Base-by-base conservation (phyloP, 257 asterid genomes). In the Primulina huaijiensis region DNA sequence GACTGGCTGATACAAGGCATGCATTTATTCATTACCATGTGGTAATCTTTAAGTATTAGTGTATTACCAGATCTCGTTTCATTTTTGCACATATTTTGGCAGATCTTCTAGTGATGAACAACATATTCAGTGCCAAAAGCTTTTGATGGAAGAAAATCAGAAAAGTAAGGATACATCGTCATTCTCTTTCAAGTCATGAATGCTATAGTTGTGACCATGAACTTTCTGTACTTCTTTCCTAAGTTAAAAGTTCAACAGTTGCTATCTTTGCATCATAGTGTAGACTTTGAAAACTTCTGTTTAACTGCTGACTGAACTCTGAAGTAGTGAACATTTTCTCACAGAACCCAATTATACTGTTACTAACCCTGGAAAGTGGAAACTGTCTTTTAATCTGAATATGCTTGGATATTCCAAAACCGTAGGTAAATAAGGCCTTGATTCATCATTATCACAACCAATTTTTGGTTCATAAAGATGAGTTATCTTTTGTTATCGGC, bases 31-130 rank as follows among this genome's bases (percentile, higher is more conserved):
- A 10, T 75, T 46, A 46, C 19, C 55, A 46, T 7, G 0, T 40
- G 17, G 19, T 63, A 3, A 62, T 69, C 17, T 31, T 8, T 67
- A 72, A 60, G n/a, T n/a, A n/a, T n/a, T n/a, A n/a, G n/a, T n/a
- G 62, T 50, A 62, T 76, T 55, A 62, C 46, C 40, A 34, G 37
- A 70, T 25, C 27, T 16, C 52, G 12, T 46, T 27, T 68, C 8
- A 63, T 65, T 7, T 62, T 2, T 64, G 52, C 62, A 33, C 65
- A 50, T 69, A 20, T 2, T 68, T 77, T 69, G 75, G 72, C 86
- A 88, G 96, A 76, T 78, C 89, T 81, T 72, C 87, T 61, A 81
- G 76, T 37, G 85, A 87, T 46, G 91, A 92, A 57, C 84, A 83
- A 55, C 71, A 69, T 20, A 60, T 72, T 77, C 82, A 82, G 71